Evolutionary conservation across 192 early-diverging fungal species (phyloP).

Genomic region (Backusella sp.): DNA sequence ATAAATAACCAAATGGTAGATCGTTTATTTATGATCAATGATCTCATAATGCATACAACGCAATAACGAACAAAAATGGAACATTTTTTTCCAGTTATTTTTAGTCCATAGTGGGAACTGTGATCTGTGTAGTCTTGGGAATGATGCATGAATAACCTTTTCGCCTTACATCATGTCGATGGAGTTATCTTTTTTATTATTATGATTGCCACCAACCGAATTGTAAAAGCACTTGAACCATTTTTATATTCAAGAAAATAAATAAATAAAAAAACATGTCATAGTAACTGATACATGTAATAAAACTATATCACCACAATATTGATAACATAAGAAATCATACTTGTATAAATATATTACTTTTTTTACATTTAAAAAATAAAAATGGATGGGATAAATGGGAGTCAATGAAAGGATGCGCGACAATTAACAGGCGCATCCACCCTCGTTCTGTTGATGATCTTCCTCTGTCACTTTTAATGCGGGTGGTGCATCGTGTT

Average conservation of each 20-base stretch:
- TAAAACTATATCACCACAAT: too few relatives aligned
- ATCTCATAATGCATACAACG: neutral
- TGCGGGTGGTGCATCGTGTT: neutral
- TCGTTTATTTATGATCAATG: too few relatives aligned
- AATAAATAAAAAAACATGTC: too few relatives aligned
- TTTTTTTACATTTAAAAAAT: neutral
- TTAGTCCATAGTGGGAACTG: too few relatives aligned
- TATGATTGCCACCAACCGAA: neutral
- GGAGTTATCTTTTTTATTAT: neutral
- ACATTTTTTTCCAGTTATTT: too few relatives aligned
- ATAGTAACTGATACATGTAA: too few relatives aligned
- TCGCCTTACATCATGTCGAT: neutral
- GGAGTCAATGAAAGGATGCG: neutral
- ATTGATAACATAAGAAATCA: too few relatives aligned
- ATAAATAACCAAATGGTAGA: too few relatives aligned
- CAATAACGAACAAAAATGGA: too few relatives aligned
- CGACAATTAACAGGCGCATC: neutral
- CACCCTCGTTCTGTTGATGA: neutral
- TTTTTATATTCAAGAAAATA: too few relatives aligned
- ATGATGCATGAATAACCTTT: neutral
- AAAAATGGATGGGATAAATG: neutral
- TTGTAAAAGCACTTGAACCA: neutral
- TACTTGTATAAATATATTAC: neutral
- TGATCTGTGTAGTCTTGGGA: too few relatives aligned
- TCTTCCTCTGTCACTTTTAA: conserved; percentile 4